These are phyloP conservation scores for Eimeria acervulina DNA, from an alignment of 169 alveolate genomes.

Conservation along the genomic window DNA sequence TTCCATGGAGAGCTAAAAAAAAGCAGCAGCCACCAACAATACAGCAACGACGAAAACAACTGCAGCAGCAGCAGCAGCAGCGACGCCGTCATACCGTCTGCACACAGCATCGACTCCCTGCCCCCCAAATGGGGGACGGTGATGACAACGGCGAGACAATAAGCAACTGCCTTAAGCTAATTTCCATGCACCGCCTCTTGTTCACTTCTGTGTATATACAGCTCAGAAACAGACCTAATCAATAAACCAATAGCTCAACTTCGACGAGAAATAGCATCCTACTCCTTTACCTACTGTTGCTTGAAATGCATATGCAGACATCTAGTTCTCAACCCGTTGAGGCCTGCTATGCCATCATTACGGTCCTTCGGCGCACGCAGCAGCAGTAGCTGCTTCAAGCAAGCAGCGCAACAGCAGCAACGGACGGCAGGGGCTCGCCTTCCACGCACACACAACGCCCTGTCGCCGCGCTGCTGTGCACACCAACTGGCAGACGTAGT, in stretches of 20 bases:
- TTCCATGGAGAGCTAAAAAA: conserved; percentile 1
- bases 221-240: not conserved
- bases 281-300: too few relatives aligned
- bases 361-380: not conserved
- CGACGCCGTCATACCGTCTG: not conserved
- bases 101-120: conserved; percentile 45
- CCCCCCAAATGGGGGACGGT: conserved; percentile 61
- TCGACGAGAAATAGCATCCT: too few relatives aligned
- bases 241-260: not conserved
- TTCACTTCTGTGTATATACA: too few relatives aligned
- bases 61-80: not conserved
- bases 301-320: not conserved
- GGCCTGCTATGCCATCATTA: not conserved
- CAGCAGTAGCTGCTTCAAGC: not conserved
- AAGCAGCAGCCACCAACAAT: not conserved
- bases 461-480: not conserved
- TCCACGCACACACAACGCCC: not conserved
- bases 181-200: too few relatives aligned
- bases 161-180: not conserved
- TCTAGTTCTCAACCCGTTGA: not conserved
- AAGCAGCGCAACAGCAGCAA: not conserved
- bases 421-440: not conserved
- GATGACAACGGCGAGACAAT: not conserved
- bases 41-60: conserved; percentile 26
- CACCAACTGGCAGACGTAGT: not conserved